These are phyloP conservation scores for Ogataea trehalophila DNA, from an alignment of 805 yeast genomes.

Conservation along the genomic window DNA sequence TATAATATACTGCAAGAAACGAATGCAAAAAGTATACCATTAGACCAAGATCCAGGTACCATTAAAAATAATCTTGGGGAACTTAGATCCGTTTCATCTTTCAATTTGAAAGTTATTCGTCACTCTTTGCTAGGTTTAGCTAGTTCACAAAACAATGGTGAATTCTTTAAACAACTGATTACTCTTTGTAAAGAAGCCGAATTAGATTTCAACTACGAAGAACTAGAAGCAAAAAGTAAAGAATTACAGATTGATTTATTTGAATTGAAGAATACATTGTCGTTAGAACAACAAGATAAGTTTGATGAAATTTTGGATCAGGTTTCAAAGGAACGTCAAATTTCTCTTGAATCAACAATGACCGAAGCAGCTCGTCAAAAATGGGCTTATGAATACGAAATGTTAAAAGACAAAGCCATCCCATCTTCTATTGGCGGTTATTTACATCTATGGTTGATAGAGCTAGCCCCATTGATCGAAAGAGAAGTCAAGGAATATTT, in stretches of 20 bases:
- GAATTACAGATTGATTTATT: conserved; percentile 50
- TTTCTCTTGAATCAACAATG: conserved; percentile 69
- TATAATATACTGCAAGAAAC: not conserved
- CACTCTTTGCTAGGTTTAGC: conserved; percentile 59
- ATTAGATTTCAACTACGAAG: conserved; percentile 17
- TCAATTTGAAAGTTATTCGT: conserved; percentile 74
- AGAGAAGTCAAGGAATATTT: conserved; percentile 57
- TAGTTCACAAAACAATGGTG: conserved; percentile 22
- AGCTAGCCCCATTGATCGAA: conserved; percentile 63
- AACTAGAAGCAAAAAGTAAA: conserved; percentile 8
- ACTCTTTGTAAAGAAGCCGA: conserved; percentile 18
- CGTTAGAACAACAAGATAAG: conserved; percentile 39
- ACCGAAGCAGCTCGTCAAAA: conserved; percentile 80
- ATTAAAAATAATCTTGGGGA: conserved; percentile 50
- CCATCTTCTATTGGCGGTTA: conserved; percentile 64
- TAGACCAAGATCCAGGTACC: conserved; percentile 28
- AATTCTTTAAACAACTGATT: conserved; percentile 18
- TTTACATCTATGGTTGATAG: conserved; percentile 80
- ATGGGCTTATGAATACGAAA: conserved; percentile 81
- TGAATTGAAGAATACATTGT: conserved; percentile 53
- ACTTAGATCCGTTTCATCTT: conserved; percentile 65
- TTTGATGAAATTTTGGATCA: conserved; percentile 67
- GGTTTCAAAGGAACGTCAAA: conserved; percentile 73
- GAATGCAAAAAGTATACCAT: not conserved
- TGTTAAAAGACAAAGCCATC: conserved; percentile 34